Evolutionary conservation across 2,329 filamentous ascomycete species (phyloP), one percentile per base, ranked within the genome.

Genomic region (Hypoxylon sp.): DNA sequence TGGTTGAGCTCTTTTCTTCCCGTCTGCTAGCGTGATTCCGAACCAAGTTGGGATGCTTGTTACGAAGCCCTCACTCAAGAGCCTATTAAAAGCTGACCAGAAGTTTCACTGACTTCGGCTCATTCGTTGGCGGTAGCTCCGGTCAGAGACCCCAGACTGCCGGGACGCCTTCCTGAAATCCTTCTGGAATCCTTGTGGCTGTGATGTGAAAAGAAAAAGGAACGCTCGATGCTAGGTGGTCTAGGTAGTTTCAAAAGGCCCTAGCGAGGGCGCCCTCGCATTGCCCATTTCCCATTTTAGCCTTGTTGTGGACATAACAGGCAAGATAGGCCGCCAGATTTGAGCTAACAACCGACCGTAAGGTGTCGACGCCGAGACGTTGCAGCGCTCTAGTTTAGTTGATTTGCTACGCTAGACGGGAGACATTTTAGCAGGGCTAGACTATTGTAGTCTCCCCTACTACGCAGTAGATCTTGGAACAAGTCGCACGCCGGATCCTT

Each of bases 391-490:
- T 64, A 63, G 35, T 46, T 44, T 59, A 51, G 61, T 54, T 54
- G 48, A 54, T n/a, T 57, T 61, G 51, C 48, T 66, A 66, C 62
- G 30, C 54, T 64, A 37, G 35, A 54, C 56, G 59, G 63, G 46
- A 27, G 14, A 31, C 46, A 10, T 35, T 35, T 53, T 44, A 33
- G 31, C 33, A 69, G 55, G 42, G n/a, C 57, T 50, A 35, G 35
- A 55, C 22, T 46, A 33, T 22, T 44, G 35, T 53, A 17, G 46
- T 42, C 14, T 61, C 40, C 61, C 40, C n/a, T 20, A 11, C 31
- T 10, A 33, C 7, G 6, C 40, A 44, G 17, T 55, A 62, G 69
- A 71, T 71, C 69, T 71, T 71, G 69, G 69, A 69, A 71, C 62
- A 35, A 64, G 48, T 57, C 17, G 61, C 31, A 42, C 48, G 55